Percentiles rank a stretch among this genome's conserved stretches.
Evolutionary conservation across 2,329 filamentous ascomycete species (phyloP).

Genomic region (Penicillium sp.): DNA sequence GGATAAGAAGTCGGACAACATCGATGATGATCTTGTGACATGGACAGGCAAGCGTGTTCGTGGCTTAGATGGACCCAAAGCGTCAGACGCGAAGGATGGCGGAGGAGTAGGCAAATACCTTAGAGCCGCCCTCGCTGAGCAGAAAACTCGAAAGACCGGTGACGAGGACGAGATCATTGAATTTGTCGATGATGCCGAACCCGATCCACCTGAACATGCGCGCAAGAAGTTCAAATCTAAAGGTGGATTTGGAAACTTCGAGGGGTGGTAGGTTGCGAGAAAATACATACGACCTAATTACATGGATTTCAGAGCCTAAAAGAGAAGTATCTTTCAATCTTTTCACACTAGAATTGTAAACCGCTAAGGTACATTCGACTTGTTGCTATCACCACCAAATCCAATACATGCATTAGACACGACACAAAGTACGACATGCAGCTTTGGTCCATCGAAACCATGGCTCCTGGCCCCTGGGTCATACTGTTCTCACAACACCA

Average conservation of each 20-base stretch:
- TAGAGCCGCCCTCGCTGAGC: constrained; percentile 52
- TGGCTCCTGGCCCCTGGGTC: not conserved
- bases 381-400: not conserved
- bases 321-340: not conserved
- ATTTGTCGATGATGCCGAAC: constrained; percentile 58
- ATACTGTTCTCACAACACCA: not conserved
- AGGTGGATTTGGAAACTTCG: constrained; percentile 80
- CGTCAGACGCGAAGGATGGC: not conserved
- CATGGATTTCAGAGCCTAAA: not conserved
- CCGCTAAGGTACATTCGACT: not conserved
- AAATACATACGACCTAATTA: not conserved
- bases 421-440: not conserved
- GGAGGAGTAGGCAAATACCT: constrained; percentile 69
- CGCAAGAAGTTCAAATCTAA: constrained; percentile 72
- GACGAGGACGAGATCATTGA: constrained; percentile 59
- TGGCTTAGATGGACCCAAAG: constrained; percentile 53
- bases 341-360: not conserved
- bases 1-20: constrained; percentile 23
- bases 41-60: constrained; percentile 94
- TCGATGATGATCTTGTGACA: constrained; percentile 75
- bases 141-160: constrained; percentile 22
- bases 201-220: constrained; percentile 53
- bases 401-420: not conserved
- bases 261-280: constrained; percentile 63
- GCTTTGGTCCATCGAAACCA: not conserved